A percentile compares a stretch with the other conserved stretches of the same genome.
phyloP scores from a whole-genome alignment of 2,329 filamentous ascomycete genomes.

The Phaeosphaeriaceae sp. region DNA sequence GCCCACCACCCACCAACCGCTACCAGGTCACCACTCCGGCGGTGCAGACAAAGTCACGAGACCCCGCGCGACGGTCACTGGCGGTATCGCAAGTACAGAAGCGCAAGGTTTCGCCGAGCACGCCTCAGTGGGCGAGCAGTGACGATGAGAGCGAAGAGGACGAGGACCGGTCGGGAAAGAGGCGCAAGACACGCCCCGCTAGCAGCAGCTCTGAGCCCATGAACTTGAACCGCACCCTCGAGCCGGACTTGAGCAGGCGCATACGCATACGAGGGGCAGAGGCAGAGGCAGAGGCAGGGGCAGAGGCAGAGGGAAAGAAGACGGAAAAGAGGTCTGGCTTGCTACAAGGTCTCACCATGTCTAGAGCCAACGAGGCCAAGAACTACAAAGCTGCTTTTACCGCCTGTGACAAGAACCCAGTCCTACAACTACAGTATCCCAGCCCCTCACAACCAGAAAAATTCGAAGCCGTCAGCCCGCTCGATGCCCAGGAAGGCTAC shows the following conservation, averaged over 20 bases:
- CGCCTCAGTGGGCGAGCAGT: slow-evolving; percentile 43
- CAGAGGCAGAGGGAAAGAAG: slow-evolving; percentile 16
- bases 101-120: slow-evolving; percentile 42
- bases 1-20: slow-evolving; percentile 26
- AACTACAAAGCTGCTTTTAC: slow-evolving; percentile 62
- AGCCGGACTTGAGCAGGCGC: slow-evolving; percentile 43
- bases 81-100: slow-evolving; percentile 40
- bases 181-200: slow-evolving; percentile 43
- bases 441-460: slow-evolving; percentile 72
- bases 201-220: slow-evolving; percentile 46
- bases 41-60: slow-evolving; percentile 20
- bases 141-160: slow-evolving; percentile 39
- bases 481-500: slow-evolving; percentile 35
- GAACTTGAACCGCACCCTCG: slow-evolving; percentile 44
- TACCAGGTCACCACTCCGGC: slow-evolving; percentile 31
- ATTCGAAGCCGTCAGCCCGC: slow-evolving; percentile 39
- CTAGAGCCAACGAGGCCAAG: slow-evolving; percentile 46
- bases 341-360: slow-evolving; percentile 52
- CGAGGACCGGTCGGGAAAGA: slow-evolving; percentile 33
- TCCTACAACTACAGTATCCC: slow-evolving; percentile 82
- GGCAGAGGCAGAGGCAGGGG: no score
- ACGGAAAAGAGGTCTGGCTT: slow-evolving; percentile 27
- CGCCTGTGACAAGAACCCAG: slow-evolving; percentile 50
- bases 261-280: slow-evolving; percentile 35
- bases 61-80: slow-evolving; percentile 30